Percentiles rank a stretch among this genome's conserved stretches.
These are phyloP conservation scores for Groenewaldozyma salmanticensis DNA, from an alignment of 805 yeast species.

Conservation along the genomic window DNA sequence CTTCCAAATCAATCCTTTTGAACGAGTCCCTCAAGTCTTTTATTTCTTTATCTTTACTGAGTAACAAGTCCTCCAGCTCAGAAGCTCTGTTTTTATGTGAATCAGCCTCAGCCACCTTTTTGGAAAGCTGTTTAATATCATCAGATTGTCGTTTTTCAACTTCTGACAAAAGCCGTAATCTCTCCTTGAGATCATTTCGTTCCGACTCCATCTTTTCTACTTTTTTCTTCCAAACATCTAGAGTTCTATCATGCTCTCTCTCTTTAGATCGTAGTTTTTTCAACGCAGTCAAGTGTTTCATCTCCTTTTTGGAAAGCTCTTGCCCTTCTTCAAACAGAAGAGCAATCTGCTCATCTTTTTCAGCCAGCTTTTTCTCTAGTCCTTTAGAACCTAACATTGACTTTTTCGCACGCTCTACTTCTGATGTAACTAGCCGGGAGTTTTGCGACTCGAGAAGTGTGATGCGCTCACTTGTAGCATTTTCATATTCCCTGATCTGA, in stretches of 20 bases:
- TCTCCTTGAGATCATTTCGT: slow-evolving; percentile 29
- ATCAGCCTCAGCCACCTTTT: slow-evolving; percentile 10
- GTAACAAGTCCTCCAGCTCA: slow-evolving; percentile 8
- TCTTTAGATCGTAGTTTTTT: slow-evolving; percentile 49
- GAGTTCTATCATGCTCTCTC: slow-evolving; percentile 27
- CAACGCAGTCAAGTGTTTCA: slow-evolving; percentile 55
- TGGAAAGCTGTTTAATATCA: slow-evolving; percentile 9
- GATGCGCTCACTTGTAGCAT: slow-evolving; percentile 10
- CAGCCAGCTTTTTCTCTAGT: slow-evolving; percentile 27
- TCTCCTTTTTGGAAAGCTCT: slow-evolving; percentile 58
- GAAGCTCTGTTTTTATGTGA: slow-evolving; percentile 10
- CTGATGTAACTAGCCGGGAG: slow-evolving; percentile 24
- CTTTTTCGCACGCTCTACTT: slow-evolving; percentile 15
- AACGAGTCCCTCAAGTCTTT: slow-evolving; percentile 20
- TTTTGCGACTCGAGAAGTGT: slow-evolving; percentile 22
- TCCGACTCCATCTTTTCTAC: slow-evolving; percentile 30
- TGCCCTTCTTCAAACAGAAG: slow-evolving; percentile 71
- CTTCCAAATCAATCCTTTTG: slow-evolving; percentile 19
- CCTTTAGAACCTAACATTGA: slow-evolving; percentile 10
- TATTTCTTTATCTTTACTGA: slow-evolving; percentile 21
- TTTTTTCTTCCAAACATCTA: slow-evolving; percentile 24
- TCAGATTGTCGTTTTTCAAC: slow-evolving; percentile 16
- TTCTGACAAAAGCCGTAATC: slow-evolving; percentile 15
- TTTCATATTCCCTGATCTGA: neutral
- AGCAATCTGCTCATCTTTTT: slow-evolving; percentile 53